Conservation (phyloP, 371 early-diverging fungal genomes). For the Nematocida homosporus region DNA sequence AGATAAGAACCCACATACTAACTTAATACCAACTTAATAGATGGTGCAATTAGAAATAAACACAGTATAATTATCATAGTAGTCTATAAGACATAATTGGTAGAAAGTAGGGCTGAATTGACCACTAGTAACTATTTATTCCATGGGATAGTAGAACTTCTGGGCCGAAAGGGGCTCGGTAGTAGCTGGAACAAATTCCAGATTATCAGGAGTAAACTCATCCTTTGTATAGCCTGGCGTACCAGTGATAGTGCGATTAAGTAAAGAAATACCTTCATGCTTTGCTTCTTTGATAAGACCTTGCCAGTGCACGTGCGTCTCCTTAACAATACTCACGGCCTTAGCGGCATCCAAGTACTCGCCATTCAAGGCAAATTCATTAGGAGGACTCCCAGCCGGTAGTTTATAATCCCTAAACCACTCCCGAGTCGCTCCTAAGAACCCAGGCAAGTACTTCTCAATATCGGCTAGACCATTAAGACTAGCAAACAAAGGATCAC, state of each 20-base stretch:
- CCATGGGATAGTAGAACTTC: conserved; percentile 24
- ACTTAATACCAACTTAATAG: too few species aligned
- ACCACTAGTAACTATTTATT: neutral
- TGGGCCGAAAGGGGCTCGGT: conserved; percentile 11
- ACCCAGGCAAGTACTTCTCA: conserved; percentile 82
- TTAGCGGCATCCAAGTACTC: conserved; percentile 76
- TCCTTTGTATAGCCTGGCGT: conserved; percentile 22
- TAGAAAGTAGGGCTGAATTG: neutral
- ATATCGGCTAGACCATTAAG: conserved; percentile 93
- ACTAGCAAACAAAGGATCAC: conserved; percentile 82
- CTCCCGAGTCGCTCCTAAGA: conserved; percentile 83
- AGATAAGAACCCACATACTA: too few species aligned
- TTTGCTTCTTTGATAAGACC: conserved; percentile 69
- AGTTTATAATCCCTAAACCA: conserved; percentile 99
- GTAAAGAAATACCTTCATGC: conserved; percentile 79
- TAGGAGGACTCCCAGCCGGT: conserved; percentile 80
- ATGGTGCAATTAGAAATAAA: too few species aligned
- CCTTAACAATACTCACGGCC: conserved; percentile 80
- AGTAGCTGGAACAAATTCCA: neutral
- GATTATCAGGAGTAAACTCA: neutral
- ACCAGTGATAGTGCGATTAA: conserved; percentile 20
- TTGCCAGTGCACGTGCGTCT: conserved; percentile 89
- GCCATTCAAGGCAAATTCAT: conserved; percentile 90
- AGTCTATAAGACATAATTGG: too few species aligned
- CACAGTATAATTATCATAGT: too few species aligned